Evolutionary conservation across 345 rosid genomes (phyloP), one percentile per base, ranked within the genome.

Genomic region (Aquilaria yunnanensis): DNA sequence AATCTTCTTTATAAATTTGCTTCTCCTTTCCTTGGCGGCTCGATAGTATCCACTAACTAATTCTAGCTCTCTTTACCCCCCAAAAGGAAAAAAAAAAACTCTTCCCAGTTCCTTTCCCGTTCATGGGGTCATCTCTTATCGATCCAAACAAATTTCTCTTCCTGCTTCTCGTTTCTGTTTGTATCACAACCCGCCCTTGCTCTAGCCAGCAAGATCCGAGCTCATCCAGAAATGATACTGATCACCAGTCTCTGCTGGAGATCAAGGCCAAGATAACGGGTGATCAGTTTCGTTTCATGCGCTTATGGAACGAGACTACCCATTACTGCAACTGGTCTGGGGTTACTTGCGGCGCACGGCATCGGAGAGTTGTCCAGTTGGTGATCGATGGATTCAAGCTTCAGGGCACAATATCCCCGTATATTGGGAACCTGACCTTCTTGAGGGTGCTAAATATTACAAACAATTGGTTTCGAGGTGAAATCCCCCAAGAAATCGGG

Each of bases 351-450:
- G 60, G 65, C 1, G 55, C 0, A 6, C 53, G 59, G 41, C 73
- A 71, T 14, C 71, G 34, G 43, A 60, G 68, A 59, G 67, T 71
- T 60, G 61, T 52, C 6, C 0, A 0, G 34, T 62, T 68, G 61
- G 32, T 60, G 14, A 55, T 71, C 13, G 51, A 37, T 29, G 10
- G 8, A 6, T 61, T 29, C 8, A 47, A 14, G 1, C 14, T 71
- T 43, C 14, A 8, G 4, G 75, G 66, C 23, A 8, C 58, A 30
- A 51, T 75, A 10, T 58, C 73, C 3, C 70, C 70, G 12, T 32
- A 47, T 47, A 29, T 70, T 9, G 74, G 78, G 62, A 74, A 74
- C 30, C 74, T 70, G 32, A 48, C 61, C 59, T 70, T 74, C 62
- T 67, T 69, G 2, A 46, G 32, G 45, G 32, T 46, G 49, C 14